A percentile compares a stretch with the other conserved stretches of the same genome.
Evolutionary conservation across 257 asterid species (phyloP).

Genomic region (Fraxinus cuspidata): DNA sequence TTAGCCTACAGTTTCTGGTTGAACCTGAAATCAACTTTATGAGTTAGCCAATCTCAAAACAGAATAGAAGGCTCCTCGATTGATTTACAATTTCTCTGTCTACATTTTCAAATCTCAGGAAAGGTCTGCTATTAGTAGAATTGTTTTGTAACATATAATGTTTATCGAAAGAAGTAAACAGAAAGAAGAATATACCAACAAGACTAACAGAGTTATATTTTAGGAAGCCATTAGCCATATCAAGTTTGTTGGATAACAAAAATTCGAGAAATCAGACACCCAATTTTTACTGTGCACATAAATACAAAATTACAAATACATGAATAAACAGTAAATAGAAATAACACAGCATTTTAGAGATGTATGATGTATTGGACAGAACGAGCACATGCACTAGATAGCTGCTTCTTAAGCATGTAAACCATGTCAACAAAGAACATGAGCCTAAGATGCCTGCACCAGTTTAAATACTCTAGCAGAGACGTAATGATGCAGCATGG

Average conservation of each 20-base stretch:
- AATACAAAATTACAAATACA: not conserved
- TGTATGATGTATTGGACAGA: not conserved
- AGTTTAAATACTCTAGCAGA: slow-evolving; percentile 13
- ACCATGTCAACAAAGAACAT: not conserved
- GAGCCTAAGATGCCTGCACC: slow-evolving; percentile 16
- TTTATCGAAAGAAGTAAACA: not conserved
- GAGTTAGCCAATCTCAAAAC: not conserved
- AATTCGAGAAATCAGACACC: not conserved
- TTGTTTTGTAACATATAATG: not conserved
- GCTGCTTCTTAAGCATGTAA: slow-evolving; percentile 3
- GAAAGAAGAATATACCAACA: not conserved
- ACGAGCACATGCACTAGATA: not conserved
- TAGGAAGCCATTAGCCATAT: not conserved
- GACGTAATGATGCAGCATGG: slow-evolving; percentile 12
- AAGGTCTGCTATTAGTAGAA: not conserved
- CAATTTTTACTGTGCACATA: not conserved
- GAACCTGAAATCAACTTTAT: not conserved
- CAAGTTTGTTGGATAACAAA: not conserved
- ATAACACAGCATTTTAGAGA: not conserved
- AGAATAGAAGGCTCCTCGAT: not conserved
- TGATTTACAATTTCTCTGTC: not conserved
- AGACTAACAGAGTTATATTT: not conserved
- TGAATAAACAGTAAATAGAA: not conserved
- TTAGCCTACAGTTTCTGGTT: not conserved
- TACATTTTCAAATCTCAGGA: not conserved